A percentile compares a stretch with the other conserved stretches of the same genome.
Evolutionary conservation across 2,329 filamentous ascomycete species (phyloP).

Genomic region (Hymenoscyphus repandus): DNA sequence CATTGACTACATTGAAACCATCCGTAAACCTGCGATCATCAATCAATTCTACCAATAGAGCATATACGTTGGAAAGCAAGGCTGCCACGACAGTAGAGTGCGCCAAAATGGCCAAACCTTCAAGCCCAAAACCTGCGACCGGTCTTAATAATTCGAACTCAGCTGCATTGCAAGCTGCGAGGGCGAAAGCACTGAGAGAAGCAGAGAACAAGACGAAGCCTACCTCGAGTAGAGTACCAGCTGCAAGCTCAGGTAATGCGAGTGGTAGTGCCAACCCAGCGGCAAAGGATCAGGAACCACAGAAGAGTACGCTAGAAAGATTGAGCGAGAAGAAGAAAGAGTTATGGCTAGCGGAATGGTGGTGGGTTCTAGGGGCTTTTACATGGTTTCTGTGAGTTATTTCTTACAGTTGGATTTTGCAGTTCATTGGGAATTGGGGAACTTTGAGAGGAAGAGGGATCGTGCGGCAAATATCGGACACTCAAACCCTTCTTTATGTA

Average conservation of each 20-base stretch:
- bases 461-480: neutral
- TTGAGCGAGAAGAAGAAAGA: slow-evolving; percentile 27
- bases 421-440: neutral
- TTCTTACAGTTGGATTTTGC: neutral
- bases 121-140: slow-evolving; percentile 24
- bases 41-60: too few species aligned
- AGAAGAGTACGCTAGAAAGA: slow-evolving; percentile 22
- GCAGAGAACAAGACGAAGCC: slow-evolving; percentile 20
- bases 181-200: slow-evolving; percentile 26
- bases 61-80: neutral
- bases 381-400: slow-evolving; percentile 30
- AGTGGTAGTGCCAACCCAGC: neutral
- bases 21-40: too few species aligned
- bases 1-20: neutral
- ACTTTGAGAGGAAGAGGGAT: neutral
- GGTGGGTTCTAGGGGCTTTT: slow-evolving; percentile 28
- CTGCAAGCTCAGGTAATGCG: slow-evolving; percentile 1
- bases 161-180: slow-evolving; percentile 29
- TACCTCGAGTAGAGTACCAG: neutral
- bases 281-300: slow-evolving; percentile 5
- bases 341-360: slow-evolving; percentile 27
- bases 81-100: neutral
- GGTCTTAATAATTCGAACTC: slow-evolving; percentile 26
- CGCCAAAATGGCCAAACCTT: slow-evolving; percentile 15
- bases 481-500: too few species aligned